phyloP scores from a whole-genome alignment of 331 rosid species.

The Malus hybrid region DNA sequence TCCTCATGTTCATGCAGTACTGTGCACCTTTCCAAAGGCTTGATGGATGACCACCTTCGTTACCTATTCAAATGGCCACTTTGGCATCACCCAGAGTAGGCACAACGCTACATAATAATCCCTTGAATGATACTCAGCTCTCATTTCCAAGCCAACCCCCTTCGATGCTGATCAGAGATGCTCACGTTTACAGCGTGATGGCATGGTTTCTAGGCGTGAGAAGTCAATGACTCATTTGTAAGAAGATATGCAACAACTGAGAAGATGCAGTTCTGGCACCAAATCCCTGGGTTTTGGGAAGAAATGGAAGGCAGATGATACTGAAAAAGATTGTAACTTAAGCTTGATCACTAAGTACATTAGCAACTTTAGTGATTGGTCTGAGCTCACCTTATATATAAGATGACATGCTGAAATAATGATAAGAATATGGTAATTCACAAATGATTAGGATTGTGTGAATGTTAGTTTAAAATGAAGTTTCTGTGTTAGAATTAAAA shows the following conservation, averaged over 20 bases:
- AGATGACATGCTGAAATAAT: too few relatives aligned
- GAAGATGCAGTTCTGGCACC: constrained; percentile 21
- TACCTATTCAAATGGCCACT: constrained; percentile 12
- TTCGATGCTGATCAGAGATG: constrained; percentile 20
- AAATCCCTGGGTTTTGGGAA: constrained; percentile 19
- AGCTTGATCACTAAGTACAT: too few relatives aligned
- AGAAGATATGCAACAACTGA: constrained; percentile 21
- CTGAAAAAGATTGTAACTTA: constrained; percentile 21
- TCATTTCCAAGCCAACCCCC: constrained; percentile 23
- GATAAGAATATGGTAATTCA: too few relatives aligned
- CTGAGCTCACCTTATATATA: too few relatives aligned
- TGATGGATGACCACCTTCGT: too few relatives aligned
- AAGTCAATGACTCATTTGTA: constrained; percentile 26
- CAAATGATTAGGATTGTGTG: too few relatives aligned
- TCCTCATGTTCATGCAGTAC: too few relatives aligned
- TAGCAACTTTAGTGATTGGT: too few relatives aligned
- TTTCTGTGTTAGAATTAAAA: too few relatives aligned
- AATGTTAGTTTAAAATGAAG: too few relatives aligned
- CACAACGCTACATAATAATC: constrained; percentile 14
- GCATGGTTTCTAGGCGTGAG: constrained; percentile 31
- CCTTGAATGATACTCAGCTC: constrained; percentile 16
- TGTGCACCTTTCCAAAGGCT: too few relatives aligned
- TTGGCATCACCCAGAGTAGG: constrained; percentile 17
- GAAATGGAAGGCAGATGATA: constrained; percentile 19
- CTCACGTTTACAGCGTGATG: constrained; percentile 31